Evolutionary conservation across 2,329 filamentous ascomycete genomes (phyloP).

Genomic region (Delphinella strobiligena): DNA sequence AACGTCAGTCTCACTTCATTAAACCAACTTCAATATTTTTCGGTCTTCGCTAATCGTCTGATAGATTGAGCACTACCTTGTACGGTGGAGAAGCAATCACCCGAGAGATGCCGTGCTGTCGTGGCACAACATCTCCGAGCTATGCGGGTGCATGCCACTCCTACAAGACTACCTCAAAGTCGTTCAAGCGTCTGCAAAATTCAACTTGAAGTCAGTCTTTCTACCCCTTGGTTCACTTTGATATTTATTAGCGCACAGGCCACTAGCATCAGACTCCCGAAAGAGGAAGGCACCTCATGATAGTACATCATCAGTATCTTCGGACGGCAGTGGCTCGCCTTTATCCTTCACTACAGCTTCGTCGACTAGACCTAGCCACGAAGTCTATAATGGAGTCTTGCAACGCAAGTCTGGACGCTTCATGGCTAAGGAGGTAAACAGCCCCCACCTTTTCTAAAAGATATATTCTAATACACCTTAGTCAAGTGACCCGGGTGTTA

Average conservation of each 20-base stretch:
- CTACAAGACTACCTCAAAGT: conserved; percentile 32
- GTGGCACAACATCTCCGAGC: conserved; percentile 32
- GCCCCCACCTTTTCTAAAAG: too few species aligned
- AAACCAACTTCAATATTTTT: too few species aligned
- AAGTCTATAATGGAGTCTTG: conserved; percentile 30
- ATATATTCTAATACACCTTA: too few species aligned
- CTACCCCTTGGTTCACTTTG: too few species aligned
- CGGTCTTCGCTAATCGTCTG: too few species aligned
- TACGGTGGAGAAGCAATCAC: conserved; percentile 25
- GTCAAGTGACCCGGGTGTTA: conserved; percentile 13
- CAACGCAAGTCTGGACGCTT: conserved; percentile 25
- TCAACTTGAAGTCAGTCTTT: not conserved
- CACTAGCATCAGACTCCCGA: not conserved
- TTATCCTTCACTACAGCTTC: too few species aligned
- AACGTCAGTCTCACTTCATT: too few species aligned
- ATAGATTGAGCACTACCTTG: conserved; percentile 30
- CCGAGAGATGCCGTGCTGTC: conserved; percentile 21
- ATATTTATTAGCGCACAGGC: not conserved
- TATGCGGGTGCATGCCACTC: conserved; percentile 25
- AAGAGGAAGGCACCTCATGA: conserved; percentile 18
- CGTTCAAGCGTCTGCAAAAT: too few species aligned
- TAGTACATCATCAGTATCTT: conserved; percentile 1
- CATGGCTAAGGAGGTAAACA: conserved; percentile 21
- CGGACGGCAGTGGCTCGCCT: too few species aligned
- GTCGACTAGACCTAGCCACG: conserved; percentile 8